Percentiles rank a stretch among this genome's conserved stretches.
Evolutionary conservation across 768 basidiomycete species (phyloP).

Genomic region (Kwoniella shandongensis): DNA sequence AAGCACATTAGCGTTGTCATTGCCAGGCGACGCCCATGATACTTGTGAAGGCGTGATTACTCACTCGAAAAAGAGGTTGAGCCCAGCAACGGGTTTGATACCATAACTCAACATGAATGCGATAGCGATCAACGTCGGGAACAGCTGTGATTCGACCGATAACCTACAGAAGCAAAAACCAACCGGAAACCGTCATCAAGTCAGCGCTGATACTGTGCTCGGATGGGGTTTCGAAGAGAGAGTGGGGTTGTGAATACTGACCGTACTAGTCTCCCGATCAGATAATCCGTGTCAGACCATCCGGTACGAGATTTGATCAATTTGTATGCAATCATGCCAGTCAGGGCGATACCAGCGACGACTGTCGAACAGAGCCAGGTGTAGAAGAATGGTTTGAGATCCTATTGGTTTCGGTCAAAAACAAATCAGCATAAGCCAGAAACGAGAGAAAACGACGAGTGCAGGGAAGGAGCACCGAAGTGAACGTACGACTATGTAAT

Average conservation of each 20-base stretch:
- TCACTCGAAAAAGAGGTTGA: constrained; percentile 20
- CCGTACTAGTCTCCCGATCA: constrained; percentile 16
- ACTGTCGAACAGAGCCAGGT: constrained; percentile 10
- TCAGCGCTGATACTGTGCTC: too few relatives aligned
- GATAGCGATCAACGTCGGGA: constrained; percentile 7
- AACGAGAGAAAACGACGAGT: neutral
- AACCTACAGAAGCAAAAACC: neutral
- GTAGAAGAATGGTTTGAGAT: constrained; percentile 7
- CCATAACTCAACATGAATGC: constrained; percentile 19
- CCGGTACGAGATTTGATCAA: constrained; percentile 17
- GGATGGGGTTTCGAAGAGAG: neutral
- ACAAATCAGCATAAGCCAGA: too few relatives aligned
- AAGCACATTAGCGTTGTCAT: too few relatives aligned
- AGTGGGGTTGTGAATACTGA: constrained; percentile 3
- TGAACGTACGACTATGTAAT: constrained; percentile 1
- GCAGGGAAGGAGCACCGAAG: neutral
- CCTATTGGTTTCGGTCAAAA: neutral
- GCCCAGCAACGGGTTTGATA: constrained; percentile 4
- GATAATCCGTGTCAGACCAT: constrained; percentile 20
- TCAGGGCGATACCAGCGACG: constrained; percentile 4
- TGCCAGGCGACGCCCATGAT: neutral
- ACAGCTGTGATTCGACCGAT: constrained; percentile 20
- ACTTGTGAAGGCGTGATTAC: neutral
- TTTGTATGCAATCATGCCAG: constrained; percentile 8
- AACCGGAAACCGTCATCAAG: neutral